Evolutionary conservation across 2,329 filamentous ascomycete genomes (phyloP).

Genomic region (Xylaria sp.): DNA sequence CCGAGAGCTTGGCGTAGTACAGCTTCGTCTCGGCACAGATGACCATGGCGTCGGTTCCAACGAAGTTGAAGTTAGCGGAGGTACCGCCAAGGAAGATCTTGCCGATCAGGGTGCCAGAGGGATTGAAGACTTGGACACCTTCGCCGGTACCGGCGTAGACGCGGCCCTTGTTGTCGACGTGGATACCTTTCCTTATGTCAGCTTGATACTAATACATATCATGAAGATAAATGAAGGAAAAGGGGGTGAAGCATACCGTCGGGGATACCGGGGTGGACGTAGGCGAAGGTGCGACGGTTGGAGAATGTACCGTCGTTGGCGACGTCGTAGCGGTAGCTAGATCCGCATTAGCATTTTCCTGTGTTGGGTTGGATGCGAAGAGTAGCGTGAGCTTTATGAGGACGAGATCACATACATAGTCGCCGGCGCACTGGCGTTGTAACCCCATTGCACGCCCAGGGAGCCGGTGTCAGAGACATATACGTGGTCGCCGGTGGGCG

Average conservation of each 20-base stretch:
- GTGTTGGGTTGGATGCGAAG: too few relatives aligned
- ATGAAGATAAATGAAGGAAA: too few relatives aligned
- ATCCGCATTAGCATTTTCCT: background rate
- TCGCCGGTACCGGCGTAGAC: constrained; percentile 50
- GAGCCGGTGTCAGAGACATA: constrained; percentile 56
- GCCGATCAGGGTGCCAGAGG: constrained; percentile 44
- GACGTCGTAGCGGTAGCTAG: constrained; percentile 44
- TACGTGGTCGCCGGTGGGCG: constrained; percentile 44
- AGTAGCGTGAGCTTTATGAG: background rate
- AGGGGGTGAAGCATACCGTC: constrained; percentile 43
- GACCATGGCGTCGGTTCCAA: constrained; percentile 38
- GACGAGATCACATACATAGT: constrained; percentile 41
- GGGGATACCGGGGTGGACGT: constrained; percentile 47
- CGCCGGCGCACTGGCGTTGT: constrained; percentile 38
- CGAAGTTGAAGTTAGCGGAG: constrained; percentile 47
- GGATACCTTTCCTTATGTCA: constrained; percentile 46
- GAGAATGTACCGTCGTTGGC: constrained; percentile 41
- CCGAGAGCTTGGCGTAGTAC: constrained; percentile 36
- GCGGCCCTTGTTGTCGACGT: constrained; percentile 50
- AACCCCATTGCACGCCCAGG: constrained; percentile 40
- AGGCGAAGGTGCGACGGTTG: constrained; percentile 53
- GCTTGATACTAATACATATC: constrained; percentile 25
- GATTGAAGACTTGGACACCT: constrained; percentile 46
- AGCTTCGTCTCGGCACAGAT: constrained; percentile 39
- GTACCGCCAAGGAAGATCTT: constrained; percentile 51